A percentile compares a stretch with the other conserved stretches of the same genome.
Conservation (phyloP, 2,329 filamentous ascomycete genomes). For the Fusarium pseudocircinatum region DNA sequence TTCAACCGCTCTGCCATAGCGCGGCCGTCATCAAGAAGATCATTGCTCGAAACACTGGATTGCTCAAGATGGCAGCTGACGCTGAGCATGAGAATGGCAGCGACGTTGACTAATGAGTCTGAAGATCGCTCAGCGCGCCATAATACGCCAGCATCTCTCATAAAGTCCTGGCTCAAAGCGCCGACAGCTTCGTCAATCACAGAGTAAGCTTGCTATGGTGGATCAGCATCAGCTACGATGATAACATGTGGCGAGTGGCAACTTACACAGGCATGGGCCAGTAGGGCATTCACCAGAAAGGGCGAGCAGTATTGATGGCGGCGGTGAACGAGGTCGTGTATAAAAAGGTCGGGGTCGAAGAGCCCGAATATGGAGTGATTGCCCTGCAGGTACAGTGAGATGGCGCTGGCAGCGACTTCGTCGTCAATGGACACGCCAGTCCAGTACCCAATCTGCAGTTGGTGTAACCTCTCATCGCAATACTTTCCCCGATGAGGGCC, state of each 20-base stretch:
- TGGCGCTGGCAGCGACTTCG: conserved; percentile 43
- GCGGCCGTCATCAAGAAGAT: conserved; percentile 12
- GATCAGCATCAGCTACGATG: not conserved
- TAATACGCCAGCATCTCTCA: conserved; percentile 9
- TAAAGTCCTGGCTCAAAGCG: conserved; percentile 14
- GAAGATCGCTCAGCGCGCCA: conserved; percentile 29
- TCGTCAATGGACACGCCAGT: conserved; percentile 44
- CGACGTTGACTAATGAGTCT: conserved; percentile 22
- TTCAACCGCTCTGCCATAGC: conserved; percentile 15
- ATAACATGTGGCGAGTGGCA: not conserved
- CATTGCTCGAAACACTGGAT: not conserved
- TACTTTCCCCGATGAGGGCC: not conserved
- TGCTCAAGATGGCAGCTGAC: conserved; percentile 11
- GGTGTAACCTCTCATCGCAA: conserved; percentile 14
- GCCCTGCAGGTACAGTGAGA: conserved; percentile 47
- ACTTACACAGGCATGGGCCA: conserved; percentile 48
- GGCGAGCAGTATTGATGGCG: conserved; percentile 43
- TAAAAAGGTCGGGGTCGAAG: conserved; percentile 48
- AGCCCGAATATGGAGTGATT: conserved; percentile 49
- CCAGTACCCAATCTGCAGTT: conserved; percentile 44
- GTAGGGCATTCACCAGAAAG: conserved; percentile 46
- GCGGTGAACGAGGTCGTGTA: conserved; percentile 44
- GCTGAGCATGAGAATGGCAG: conserved; percentile 24
- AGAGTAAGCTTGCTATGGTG: conserved; percentile 16
- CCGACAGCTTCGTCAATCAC: conserved; percentile 6